Conservation (phyloP, 805 yeast species). For the Saturnispora bothae region DNA sequence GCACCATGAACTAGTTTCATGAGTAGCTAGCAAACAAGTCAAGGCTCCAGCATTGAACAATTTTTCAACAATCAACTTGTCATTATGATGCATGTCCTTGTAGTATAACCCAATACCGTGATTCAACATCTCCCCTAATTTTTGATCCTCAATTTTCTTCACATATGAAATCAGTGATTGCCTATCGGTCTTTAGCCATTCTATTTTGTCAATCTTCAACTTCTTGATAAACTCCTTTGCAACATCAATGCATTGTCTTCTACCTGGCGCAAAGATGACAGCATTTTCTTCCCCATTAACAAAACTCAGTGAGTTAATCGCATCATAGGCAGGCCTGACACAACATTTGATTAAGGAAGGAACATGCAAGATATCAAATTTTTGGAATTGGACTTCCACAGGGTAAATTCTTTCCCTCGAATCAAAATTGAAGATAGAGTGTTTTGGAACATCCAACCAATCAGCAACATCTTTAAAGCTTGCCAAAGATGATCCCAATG, state of each 20-base stretch:
- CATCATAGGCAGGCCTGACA: constrained; percentile 39
- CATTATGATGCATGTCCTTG: constrained; percentile 44
- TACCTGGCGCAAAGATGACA: constrained; percentile 47
- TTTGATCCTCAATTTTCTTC: constrained; percentile 35
- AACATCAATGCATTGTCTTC: constrained; percentile 45
- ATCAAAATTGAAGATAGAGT: constrained; percentile 56
- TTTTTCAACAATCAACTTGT: constrained; percentile 43
- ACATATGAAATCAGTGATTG: constrained; percentile 33
- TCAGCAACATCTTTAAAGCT: constrained; percentile 71
- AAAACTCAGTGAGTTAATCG: constrained; percentile 27
- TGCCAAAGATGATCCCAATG: constrained; percentile 56
- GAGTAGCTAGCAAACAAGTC: constrained; percentile 48
- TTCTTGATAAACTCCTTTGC: constrained; percentile 33
- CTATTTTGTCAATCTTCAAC: constrained; percentile 25
- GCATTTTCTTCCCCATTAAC: constrained; percentile 25
- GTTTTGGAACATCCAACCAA: constrained; percentile 71
- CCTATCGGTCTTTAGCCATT: constrained; percentile 32
- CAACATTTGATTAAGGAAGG: constrained; percentile 43
- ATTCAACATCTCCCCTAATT: constrained; percentile 33
- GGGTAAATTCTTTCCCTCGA: constrained; percentile 50
- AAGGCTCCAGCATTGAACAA: constrained; percentile 43
- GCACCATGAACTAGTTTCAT: constrained; percentile 39
- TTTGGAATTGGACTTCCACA: constrained; percentile 46
- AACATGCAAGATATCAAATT: constrained; percentile 36
- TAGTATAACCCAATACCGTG: constrained; percentile 60